Base-by-base conservation (phyloP, 768 basidiomycete species). In the Lentinus brumalis region DNA sequence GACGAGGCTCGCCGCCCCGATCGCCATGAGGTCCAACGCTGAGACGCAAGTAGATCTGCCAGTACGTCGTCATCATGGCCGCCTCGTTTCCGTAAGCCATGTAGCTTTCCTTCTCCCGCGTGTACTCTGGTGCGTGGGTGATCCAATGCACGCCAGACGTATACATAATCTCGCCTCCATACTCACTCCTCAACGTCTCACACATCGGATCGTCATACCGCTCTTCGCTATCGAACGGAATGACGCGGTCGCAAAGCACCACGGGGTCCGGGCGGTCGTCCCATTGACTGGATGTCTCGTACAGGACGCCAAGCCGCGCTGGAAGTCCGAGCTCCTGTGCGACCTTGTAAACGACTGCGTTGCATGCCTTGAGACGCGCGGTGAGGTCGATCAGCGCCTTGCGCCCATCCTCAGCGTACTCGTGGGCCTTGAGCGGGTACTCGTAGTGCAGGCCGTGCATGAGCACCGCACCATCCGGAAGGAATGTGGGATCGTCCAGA, bases 401-500 rank as follows among this genome's bases (percentile, higher is more conserved):
- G 16, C 44, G 44, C n/a, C n/a, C 44, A 8, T 45, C n/a, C 44
- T 45, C 15, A 4, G 16, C 11, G 14, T 6, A 4, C 10, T 7
- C 21, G 18, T 15, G 31, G 45, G 35, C 35, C 15, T 47, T 16
- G 31, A 58, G 50, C 5, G 57, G 51, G 31, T 59, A 81, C 53
- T 67, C 63, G 64, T 76, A 72, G 7, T 64, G 64, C 15, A 81
- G 62, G 7, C 76, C 75, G 51, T 79, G 82, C 1, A 72, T 77
- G n/a, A 82, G 69, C 9, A 45, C 62, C 1, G 79, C 79, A 4
- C 79, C 78, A 5, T 74, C 38, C 0, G 76, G 73, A 6, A 53
- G 68, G 53, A 79, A 77, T 1, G 38, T 40, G 0, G 64, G 59
- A 11, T 78, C 70, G 2, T 60, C 30, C 2, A 81, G 66, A 12